Evolutionary conservation across 352 stramenopile species (phyloP), one percentile per base, ranked within the genome.

Genomic region (Globisporangium middletonii): DNA sequence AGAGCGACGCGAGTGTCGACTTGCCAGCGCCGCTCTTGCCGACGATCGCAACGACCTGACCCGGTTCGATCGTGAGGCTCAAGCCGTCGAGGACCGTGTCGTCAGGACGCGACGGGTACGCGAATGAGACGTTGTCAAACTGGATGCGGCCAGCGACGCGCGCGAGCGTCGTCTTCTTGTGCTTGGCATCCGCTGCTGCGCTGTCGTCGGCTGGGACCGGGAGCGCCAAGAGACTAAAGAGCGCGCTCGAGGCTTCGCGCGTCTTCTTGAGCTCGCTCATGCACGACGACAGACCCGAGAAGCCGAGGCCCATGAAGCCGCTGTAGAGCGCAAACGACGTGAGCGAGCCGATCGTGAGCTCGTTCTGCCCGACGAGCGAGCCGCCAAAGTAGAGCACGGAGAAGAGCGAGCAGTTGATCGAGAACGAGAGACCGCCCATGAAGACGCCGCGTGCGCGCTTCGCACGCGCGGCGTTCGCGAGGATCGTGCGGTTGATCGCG

Each of bases 251-350:
- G 33, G 83, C 87, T 57, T 88, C 79, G 45, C 82, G 81, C 13
- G 79, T 81, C 46, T 85, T 83, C 56, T 76, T 83, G 44, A 94
- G 71, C 48, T 96, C 83, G 19, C 86, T 75, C 41, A 91, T 70
- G 62, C 83, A 94, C 9, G 85, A 95, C 30, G 86, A 91, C 12
- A 97, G 67, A 0, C 80, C 77, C 16, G 87, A 95, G 68, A 96
- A 96, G 5, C 88, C 89, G 12, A 96, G 73, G 28, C 83, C 86
- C 75, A 97, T 94, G 55, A 96, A 94, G 18, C 86, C 86, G 49
- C 78, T 96, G 80, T 97, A 97, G 3, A 97, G 60, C 27, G 89
- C 83, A 55, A 97, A 97, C 3, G 87, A 95, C 44, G 88, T 96
- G 41, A 97, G 77, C 52, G 86, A 86, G 13, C 89, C 89, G 54